A percentile compares a stretch with the other conserved stretches of the same genome.
Conservation (phyloP, 306 rosid species). For the Lathyrus sativus region DNA sequence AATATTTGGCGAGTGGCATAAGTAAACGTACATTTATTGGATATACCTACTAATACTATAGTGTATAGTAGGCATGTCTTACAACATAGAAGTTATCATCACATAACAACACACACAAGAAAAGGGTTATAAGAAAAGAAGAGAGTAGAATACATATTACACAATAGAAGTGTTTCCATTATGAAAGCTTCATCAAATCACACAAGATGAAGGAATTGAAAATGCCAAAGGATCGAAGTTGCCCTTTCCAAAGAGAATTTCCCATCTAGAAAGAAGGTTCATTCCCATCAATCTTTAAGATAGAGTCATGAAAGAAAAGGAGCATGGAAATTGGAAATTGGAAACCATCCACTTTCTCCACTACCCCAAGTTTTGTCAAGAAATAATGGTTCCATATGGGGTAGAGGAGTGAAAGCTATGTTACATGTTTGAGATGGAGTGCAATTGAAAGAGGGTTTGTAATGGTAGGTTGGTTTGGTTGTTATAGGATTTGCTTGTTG, state of each 20-base stretch:
- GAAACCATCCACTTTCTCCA: constrained; percentile 34
- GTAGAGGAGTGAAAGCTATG: constrained; percentile 42
- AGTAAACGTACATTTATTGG: constrained; percentile 9
- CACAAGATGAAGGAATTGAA: constrained; percentile 41
- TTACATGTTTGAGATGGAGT: constrained; percentile 45
- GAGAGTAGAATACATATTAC: constrained; percentile 25
- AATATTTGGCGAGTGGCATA: neutral
- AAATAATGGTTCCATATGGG: constrained; percentile 32
- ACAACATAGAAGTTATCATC: neutral
- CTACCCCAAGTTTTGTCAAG: constrained; percentile 35
- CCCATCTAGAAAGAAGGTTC: constrained; percentile 46
- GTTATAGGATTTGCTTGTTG: constrained; percentile 59
- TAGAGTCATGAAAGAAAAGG: constrained; percentile 32
- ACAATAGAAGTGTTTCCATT: constrained; percentile 32
- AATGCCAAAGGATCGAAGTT: constrained; percentile 98
- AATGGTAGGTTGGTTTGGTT: constrained; percentile 46
- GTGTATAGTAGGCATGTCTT: neutral
- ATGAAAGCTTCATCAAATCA: constrained; percentile 32
- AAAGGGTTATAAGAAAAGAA: neutral
- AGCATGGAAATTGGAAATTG: constrained; percentile 26
- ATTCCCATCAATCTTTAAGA: constrained; percentile 37
- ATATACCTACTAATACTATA: constrained; percentile 14
- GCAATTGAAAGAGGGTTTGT: constrained; percentile 59
- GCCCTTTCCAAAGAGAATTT: constrained; percentile 75
- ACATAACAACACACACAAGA: neutral